A percentile compares a stretch with the other conserved stretches of the same genome.
Conservation (phyloP, 2,329 filamentous ascomycete species). For the Hymenoscyphus scutula region DNA sequence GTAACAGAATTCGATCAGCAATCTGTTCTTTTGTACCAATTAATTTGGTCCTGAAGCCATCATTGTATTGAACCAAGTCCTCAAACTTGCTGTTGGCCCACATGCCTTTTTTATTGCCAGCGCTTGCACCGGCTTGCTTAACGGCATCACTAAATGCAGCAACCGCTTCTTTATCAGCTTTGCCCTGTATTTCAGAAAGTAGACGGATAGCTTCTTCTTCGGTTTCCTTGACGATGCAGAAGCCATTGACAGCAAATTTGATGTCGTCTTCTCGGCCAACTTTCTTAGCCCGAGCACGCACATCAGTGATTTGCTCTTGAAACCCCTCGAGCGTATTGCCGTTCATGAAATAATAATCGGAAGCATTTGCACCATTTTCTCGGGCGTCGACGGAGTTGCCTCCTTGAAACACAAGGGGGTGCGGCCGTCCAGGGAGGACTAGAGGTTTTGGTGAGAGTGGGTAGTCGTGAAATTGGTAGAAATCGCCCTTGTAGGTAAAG, state of each 20-base stretch:
- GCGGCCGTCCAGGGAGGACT: constrained; percentile 42
- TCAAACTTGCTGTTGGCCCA: constrained; percentile 52
- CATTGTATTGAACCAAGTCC: constrained; percentile 54
- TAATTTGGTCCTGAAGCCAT: constrained; percentile 54
- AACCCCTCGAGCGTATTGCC: constrained; percentile 54
- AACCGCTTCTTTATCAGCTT: constrained; percentile 50
- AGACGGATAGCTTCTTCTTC: constrained; percentile 50
- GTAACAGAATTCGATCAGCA: constrained; percentile 47
- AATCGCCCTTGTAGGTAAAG: constrained; percentile 50
- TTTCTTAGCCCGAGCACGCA: constrained; percentile 45
- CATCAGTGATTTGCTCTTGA: constrained; percentile 48
- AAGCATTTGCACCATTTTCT: constrained; percentile 47
- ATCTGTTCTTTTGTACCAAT: constrained; percentile 52
- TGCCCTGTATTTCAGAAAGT: constrained; percentile 51
- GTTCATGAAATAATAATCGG: constrained; percentile 56
- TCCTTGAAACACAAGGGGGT: constrained; percentile 53
- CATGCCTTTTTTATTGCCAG: constrained; percentile 49
- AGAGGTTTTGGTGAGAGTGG: constrained; percentile 49
- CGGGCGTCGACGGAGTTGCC: constrained; percentile 51
- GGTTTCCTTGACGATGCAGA: constrained; percentile 49
- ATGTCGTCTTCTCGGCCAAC: constrained; percentile 45
- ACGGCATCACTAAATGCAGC: constrained; percentile 49
- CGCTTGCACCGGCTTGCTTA: constrained; percentile 48
- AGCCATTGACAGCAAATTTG: constrained; percentile 50
- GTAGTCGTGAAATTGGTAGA: constrained; percentile 53